Evolutionary conservation across 805 yeast species (phyloP), one percentile per base, ranked within the genome.

Genomic region (Pichia phayaonensis): DNA sequence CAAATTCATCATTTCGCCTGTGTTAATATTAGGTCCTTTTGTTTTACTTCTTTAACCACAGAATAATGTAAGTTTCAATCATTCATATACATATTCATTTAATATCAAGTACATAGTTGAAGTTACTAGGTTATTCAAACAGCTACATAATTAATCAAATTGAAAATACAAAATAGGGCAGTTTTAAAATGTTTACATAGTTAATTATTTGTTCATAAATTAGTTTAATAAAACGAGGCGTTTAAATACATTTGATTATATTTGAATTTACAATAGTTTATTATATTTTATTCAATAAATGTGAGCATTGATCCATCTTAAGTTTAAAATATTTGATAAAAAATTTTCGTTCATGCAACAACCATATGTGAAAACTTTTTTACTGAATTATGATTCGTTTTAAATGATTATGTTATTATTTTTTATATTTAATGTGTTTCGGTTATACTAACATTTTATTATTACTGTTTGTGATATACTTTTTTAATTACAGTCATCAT

Each of bases 401-500:
- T 34, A 34, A 34, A 34, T 34, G 38, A 34, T 34, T 34, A 34
- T 29, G 34, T 34, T 34, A 16, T 34, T 34, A 31, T 8, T 16
- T 34, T 34, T n/a, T 7, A 34, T 16, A 3, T 20, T 10, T 12
- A 39, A 18, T 18, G 8, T 7, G 8, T 7, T 39, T 4, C 40
- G 20, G 18, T 39, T 21, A 41, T 48, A 48, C 50, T 46, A 52
- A 49, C 49, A 26, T 39, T 36, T 40, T 26, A 39, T n/a, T 40
- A 18, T 8, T 40, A 26, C 3, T 22, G 31, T 24, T 21, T 41
- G 23, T 21, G 18, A 11, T 11, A 12, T 42, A 36, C 22, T 18
- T 27, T 42, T 54, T 51, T 38, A 39, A 31, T 42, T 46, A 27
- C 54, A 51, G 51, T 52, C 61, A 86, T 75, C 76, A 92, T 92